Evolutionary conservation across 495 filamentous ascomycete species (phyloP), one percentile per base, ranked within the genome.

Genomic region (Penicillium atrosanguineum): DNA sequence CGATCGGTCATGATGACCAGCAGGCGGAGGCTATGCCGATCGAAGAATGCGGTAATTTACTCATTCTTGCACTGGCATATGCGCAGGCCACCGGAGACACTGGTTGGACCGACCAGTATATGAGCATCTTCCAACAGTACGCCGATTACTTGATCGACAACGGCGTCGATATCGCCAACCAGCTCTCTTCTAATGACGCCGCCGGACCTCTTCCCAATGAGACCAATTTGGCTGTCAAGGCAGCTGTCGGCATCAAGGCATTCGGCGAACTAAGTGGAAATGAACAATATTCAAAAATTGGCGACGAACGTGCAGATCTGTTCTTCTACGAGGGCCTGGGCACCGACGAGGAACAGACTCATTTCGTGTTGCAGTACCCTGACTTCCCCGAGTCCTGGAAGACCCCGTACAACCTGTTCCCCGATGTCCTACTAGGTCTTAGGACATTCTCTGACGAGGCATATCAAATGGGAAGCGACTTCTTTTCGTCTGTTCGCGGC

Each of bases 161-260:
- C 47, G 69, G 76, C 31, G 60, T 84, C 19, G 55, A 81, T 28
- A 78, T 79, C 7, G 62, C 65, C 2, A 52, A 69, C 3, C 82
- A 85, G 56, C 69, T 81, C 14, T 81, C 77, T 37, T 81, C 79
- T 3, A 81, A 82, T 55, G 82, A 83, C 57, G 76, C 75, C 18
- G 73, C 75, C 6, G 79, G 78, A 1, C 60, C 72, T 12, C 61
- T 79, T 0, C 65, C 76, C 7, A 82, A 83, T 53, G 75, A 82
- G 56, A 83, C 80, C 3, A 80, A 79, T 52, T 71, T 83, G 2
- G 81, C 81, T 5, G 79, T 84, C 57, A 83, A 82, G 46, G 76
- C 79, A 23, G 78, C 80, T 3, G 70, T 85, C 3, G 80, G 74
- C 2, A 67, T 85, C 26, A 76, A 72, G 40, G 79, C 79, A 29